Base-by-base conservation (phyloP, 345 rosid species). In the Citrus inodora region DNA sequence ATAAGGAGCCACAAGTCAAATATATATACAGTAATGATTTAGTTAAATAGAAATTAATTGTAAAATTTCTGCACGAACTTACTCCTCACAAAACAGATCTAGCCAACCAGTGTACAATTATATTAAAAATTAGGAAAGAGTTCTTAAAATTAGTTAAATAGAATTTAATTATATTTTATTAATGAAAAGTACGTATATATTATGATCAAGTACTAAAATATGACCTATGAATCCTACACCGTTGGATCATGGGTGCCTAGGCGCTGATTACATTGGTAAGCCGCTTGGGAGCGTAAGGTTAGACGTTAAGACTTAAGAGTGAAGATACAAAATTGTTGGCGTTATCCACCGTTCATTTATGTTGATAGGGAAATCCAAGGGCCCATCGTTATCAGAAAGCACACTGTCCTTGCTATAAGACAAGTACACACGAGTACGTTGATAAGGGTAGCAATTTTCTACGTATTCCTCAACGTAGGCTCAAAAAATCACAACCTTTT, bases 291-390 rank as follows among this genome's bases (percentile, higher is more conserved):
- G 53, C 81, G n/a, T 16, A 6, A 56, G 17, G 51, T 3, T 4
- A 46, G 17, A 46, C 51, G 51, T 46, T 46, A 32, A n/a, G n/a
- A n/a, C n/a, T n/a, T n/a, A n/a, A 42, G 51, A 13, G 51, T 11
- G 17, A 7, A 35, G 42, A 19, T 19, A 9, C 48, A 8, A 33
- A 42, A 5, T 30, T 7, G 55, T 40, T 24, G 21, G 58, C 24
- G 22, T 61, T 51, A 51, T 53, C 62, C 13, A 56, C 72, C 79
- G 79, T 76, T 16, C 51, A 66, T 65, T 66, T 51, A 5, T 74
- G 35, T 75, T 42, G 40, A 42, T 8, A 21, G 14, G 35, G n/a
- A 56, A 76, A 67, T 67, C 65, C 2, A 24, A 55, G 25, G 73
- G 73, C 40, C 65, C 51, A 30, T 51, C 30, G 24, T 33, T 13